Conservation (phyloP, 2,329 filamentous ascomycete genomes). For the Aureobasidium sp. region DNA sequence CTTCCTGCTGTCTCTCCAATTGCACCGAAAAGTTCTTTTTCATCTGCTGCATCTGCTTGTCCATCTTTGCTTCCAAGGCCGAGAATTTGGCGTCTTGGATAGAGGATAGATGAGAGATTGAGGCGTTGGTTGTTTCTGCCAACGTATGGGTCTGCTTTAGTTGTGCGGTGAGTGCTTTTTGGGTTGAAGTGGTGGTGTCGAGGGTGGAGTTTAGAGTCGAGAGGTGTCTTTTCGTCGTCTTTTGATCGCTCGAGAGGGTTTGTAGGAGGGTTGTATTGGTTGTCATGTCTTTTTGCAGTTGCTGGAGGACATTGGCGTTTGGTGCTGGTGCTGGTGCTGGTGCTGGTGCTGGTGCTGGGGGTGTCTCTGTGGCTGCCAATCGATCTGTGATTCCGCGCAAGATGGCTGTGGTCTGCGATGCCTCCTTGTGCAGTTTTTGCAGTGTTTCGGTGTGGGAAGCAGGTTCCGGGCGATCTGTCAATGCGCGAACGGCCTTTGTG, state of each 20-base stretch:
- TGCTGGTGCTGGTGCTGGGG: neutral
- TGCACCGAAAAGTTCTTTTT: neutral
- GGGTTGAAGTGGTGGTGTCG: neutral
- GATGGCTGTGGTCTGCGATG: neutral
- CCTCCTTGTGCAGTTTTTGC: conserved; percentile 4
- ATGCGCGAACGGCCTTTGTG: neutral
- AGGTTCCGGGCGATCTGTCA: neutral
- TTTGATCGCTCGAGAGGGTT: neutral
- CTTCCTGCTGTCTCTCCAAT: neutral
- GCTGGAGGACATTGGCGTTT: neutral
- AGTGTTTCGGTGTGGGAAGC: neutral
- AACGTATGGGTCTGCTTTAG: neutral
- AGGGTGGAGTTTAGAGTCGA: neutral
- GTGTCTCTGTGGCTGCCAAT: neutral
- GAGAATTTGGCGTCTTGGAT: neutral
- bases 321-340: neutral
- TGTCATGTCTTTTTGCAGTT: neutral
- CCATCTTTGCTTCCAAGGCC: neutral
- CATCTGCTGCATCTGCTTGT: neutral
- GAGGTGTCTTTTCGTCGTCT: neutral
- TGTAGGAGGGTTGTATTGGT: neutral
- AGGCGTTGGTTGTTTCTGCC: neutral
- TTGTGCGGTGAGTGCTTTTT: neutral
- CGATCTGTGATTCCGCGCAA: neutral
- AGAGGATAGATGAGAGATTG: neutral